Percentiles rank a stretch among this genome's conserved stretches.
These are phyloP conservation scores for Scenedesmus sp. DNA, from an alignment of 163 green algal genomes.

Conservation along the genomic window DNA sequence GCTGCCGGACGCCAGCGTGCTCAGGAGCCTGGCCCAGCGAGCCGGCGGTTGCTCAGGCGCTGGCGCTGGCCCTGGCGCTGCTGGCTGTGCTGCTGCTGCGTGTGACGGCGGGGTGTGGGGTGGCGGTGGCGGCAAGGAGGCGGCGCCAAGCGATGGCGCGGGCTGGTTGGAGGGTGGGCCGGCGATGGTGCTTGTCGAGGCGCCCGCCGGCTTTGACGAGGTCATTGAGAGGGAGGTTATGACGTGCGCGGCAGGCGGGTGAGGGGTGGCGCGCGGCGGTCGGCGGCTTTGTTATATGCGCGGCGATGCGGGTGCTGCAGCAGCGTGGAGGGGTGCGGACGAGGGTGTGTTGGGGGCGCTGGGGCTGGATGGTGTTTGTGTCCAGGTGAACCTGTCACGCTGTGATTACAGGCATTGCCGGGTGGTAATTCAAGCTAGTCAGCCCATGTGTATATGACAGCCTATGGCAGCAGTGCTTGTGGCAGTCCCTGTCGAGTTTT, in stretches of 20 bases:
- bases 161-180: neutral
- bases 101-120: neutral
- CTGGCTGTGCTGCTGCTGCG: neutral
- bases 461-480: too few relatives aligned
- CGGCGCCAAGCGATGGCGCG: neutral
- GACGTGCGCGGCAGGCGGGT: neutral
- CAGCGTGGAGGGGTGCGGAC: too few relatives aligned
- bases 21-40: neutral
- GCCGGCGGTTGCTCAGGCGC: too few relatives aligned
- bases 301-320: too few relatives aligned
- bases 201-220: slow-evolving; percentile 45
- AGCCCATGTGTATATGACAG: too few relatives aligned
- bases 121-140: neutral
- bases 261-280: neutral
- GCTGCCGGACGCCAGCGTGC: neutral
- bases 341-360: too few relatives aligned
- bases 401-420: too few relatives aligned
- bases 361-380: too few relatives aligned
- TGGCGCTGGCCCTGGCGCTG: neutral
- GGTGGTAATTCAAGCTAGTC: too few relatives aligned
- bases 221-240: slow-evolving; percentile 36
- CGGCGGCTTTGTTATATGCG: too few relatives aligned
- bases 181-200: slow-evolving; percentile 30
- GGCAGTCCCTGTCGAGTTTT: too few relatives aligned
- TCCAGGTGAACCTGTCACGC: too few relatives aligned